Conservation (phyloP, 768 basidiomycete genomes). For the Hydnum rufescens region DNA sequence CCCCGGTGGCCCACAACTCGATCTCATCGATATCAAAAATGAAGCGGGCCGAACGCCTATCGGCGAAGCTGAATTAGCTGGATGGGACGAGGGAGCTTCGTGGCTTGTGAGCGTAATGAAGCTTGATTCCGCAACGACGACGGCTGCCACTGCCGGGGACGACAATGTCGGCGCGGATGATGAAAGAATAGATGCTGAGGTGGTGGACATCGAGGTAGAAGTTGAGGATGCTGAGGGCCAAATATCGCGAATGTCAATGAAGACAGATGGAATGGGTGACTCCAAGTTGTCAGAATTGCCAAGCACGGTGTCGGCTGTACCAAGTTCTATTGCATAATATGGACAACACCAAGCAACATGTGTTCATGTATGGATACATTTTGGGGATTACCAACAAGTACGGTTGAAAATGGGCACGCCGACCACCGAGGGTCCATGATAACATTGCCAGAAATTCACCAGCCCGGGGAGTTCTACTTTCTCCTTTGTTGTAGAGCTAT, state of each 20-base stretch:
- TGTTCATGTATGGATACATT: too few species aligned
- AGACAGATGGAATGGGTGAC: background rate
- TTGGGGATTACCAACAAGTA: too few species aligned
- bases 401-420: background rate
- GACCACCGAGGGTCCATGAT: background rate
- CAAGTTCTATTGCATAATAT: too few species aligned
- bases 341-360: too few species aligned
- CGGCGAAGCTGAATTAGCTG: conserved; percentile 58
- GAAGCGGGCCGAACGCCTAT: conserved; percentile 53
- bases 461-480: too few species aligned
- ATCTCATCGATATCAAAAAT: conserved; percentile 62
- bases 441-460: too few species aligned
- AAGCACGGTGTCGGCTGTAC: background rate
- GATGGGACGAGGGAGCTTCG: conserved; percentile 67
- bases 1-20: conserved; percentile 17
- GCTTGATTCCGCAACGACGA: conserved; percentile 28
- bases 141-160: background rate
- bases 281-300: background rate
- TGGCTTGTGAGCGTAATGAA: conserved; percentile 73
- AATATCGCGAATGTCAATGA: conserved; percentile 33
- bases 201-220: conserved; percentile 27
- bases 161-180: conserved; percentile 12
- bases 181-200: conserved; percentile 21
- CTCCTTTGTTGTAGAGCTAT: too few species aligned
- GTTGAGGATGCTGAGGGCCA: conserved; percentile 55